Conservation (phyloP, 345 rosid genomes). For the Punica granatum region DNA sequence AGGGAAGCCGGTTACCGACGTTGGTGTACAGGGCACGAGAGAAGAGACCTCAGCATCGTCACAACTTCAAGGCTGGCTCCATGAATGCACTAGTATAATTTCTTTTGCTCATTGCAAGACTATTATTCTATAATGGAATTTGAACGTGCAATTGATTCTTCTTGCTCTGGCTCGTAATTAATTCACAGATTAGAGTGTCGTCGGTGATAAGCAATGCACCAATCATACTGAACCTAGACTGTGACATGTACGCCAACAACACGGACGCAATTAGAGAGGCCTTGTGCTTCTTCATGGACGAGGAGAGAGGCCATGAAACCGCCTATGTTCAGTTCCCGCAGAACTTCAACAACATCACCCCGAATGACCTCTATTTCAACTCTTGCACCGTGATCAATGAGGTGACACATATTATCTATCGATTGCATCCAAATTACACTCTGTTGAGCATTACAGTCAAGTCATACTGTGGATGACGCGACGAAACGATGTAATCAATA, state of each 20-base stretch:
- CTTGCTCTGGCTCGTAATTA: neutral
- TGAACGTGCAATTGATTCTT: neutral
- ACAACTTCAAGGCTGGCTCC: constrained; percentile 50
- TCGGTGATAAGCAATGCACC: constrained; percentile 31
- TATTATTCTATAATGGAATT: no score
- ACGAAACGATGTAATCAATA: neutral
- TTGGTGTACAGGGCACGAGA: constrained; percentile 44
- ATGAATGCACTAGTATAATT: constrained; percentile 37
- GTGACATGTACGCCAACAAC: constrained; percentile 39
- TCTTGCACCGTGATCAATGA: neutral
- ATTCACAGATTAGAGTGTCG: constrained; percentile 30
- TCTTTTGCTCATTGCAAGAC: no score
- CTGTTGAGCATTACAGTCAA: no score
- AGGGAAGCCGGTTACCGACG: constrained; percentile 24
- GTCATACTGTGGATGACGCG: no score
- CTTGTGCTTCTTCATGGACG: constrained; percentile 43
- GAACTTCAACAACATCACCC: constrained; percentile 21
- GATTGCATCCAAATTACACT: neutral
- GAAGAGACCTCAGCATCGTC: constrained; percentile 31
- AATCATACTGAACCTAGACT: constrained; percentile 32
- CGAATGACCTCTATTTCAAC: constrained; percentile 25
- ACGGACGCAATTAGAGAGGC: constrained; percentile 22
- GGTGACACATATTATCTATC: constrained; percentile 4
- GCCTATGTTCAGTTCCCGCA: constrained; percentile 39
- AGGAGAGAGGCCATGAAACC: constrained; percentile 17